Evolutionary conservation across 176 grass and related monocot species (phyloP), one percentile per base, ranked within the genome.

Genomic region (Triticum monococcum): DNA sequence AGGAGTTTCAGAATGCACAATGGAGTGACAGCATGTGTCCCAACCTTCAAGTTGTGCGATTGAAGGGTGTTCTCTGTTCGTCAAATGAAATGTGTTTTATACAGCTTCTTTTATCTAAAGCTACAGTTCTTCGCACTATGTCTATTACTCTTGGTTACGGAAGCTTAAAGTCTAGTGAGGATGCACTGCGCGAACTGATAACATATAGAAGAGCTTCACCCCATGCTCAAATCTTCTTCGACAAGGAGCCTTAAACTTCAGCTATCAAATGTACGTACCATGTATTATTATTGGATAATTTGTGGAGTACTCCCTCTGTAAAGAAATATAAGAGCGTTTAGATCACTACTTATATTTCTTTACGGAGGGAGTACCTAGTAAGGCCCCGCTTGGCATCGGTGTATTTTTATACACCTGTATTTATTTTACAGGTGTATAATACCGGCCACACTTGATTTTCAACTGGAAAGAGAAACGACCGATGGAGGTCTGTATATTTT

Each of bases 21-120:
- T 30, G 14, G 25, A 75, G 25, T 3, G 43, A 75, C 9, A 43
- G 23, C 72, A 50, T 75, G 13, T 75, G 43, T 52, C 43, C 72
- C 72, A 75, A 20, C 45, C 72, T 75, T 52, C 43, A 52, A 25
- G 8, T 30, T 75, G 41, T 52, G 72, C 46, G 8, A 52, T 52
- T 75, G 45, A 8, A 5, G 25, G 3, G 2, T 11, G 45, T 75
- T 75, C 1, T 25, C 25, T 75, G 72, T 45, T 75, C 45, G 25
- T 16, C 72, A 52, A 52, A 20, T 75, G 72, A 75, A 75, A 75
- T 75, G 43, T 75, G 25, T 75, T 75, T 75, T 75, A 52, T 75
- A 45, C 14, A 52, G 25, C 72, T 75, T 8, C 25, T 75, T 75
- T 75, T 75, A 52, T 75, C 72, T 30, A 75, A 75, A 75, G 72